Base-by-base conservation (phyloP, 331 rosid genomes). In the Saraca asoca region DNA sequence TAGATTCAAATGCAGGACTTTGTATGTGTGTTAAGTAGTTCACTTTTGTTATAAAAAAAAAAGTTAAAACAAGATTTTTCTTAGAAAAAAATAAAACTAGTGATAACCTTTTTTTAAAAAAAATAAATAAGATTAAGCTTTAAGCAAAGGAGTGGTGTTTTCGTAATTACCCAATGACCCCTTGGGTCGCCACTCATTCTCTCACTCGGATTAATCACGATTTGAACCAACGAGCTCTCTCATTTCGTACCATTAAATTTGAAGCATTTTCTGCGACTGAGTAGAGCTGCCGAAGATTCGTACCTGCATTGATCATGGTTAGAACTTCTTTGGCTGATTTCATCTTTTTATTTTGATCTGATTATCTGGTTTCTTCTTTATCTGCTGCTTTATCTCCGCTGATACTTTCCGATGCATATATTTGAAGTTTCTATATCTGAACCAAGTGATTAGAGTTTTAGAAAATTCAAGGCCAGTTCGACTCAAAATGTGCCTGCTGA, bases 371-470 rank as follows among this genome's bases (percentile, higher is more conserved):
- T 5, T 33, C 19, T 41, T 38, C 24, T 58, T 41, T 5, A 6
- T 66, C 46, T 46, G 9, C 42, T 43, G 19, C 31, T 42, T 45
- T 39, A 7, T 8, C 7, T 10, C 14, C 50, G 8, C 15, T 55
- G 5, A 20, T 17, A 37, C 38, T 0, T 37, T 57, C 53, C 48
- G 62, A 19, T 50, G 13, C 49, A 15, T 3, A 17, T 49, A 73
- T 1, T 56, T 52, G 20, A 24, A 20, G 10, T 74, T 61, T 44
- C 1, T 42, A 11, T 7, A 12, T 31, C 55, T 46, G 43, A 2
- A 7, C 8, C 8, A 11, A 39, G 15, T 68, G 18, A 44, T 64
- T 80, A 80, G 86, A 88, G 69, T 80, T 82, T 24, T 65, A 37
- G 18, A 31, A 62, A 60, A 20, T 58, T 15, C 53, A 8, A 31